Evolutionary conservation across 1,139 yeast species (phyloP), one percentile per base, ranked within the genome.

Genomic region (Blastobotrys illinoisensis): DNA sequence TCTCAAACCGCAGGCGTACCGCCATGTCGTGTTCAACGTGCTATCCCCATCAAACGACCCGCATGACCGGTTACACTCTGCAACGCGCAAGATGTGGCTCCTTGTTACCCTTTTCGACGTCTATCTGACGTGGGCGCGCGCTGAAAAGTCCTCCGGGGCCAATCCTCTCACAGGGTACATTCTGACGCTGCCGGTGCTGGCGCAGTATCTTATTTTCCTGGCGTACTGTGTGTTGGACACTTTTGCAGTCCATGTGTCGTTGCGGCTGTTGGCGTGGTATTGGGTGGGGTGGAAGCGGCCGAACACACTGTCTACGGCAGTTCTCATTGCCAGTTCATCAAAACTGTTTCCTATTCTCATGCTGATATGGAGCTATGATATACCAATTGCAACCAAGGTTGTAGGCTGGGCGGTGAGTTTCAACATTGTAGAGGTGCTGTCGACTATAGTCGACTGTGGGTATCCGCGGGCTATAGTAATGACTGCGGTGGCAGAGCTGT

Each of bases 331-430:
- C 0, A 83, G 88, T 47, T 82, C 89, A 0, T 83, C 93, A 45
- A 88, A 86, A 65, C 75, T 93, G 21, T 85, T 91, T 59, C 99
- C 99, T 0, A 86, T 95, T n/a, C 74, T 93, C 40, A 91, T 91
- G 91, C 76, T 93, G 44, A 91, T 95, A 43, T 93, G 99, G 99
- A 93, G 96, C 1, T 93, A 93, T 66, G 97, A 93, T 65, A 79
- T 88, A 6, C 78, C 87, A 0, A 76, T 85, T 6, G 86, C 88
- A 0, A 79, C 84, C 13, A 74, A 76, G 16, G 74, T 84, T 14
- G 85, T 87, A 26, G 81, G 80, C 55, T 73, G 82, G 64, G 79
- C 86, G 3, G 86, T 88, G 0, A 78, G 79, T 49, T 68, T 86
- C 53, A 85, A 81, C 60, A 76, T 83, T 11, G 71, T 86, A 1